Evolutionary conservation across 208 protist species (phyloP).

Genomic region (Herpetomonas tarakana): DNA sequence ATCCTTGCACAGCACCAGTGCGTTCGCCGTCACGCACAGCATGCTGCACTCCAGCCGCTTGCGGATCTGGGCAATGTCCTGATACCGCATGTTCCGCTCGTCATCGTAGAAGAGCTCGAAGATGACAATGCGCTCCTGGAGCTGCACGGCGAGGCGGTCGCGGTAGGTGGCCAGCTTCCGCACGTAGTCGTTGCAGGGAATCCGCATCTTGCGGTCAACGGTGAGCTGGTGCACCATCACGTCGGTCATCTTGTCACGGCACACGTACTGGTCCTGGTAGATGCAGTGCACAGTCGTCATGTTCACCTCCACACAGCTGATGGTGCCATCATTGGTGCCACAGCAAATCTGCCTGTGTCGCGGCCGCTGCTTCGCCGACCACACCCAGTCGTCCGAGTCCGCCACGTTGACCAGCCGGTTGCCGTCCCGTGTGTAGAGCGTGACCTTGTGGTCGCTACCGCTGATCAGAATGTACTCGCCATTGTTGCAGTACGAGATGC

Average conservation of each 20-base stretch:
- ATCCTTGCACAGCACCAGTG: constrained; percentile 92
- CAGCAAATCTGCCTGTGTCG: constrained; percentile 77
- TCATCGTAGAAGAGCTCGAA: constrained; percentile 94
- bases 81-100: constrained; percentile 82
- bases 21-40: constrained; percentile 87
- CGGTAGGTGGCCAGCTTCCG: constrained; percentile 93
- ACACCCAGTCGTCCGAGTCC: constrained; percentile 84
- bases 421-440: constrained; percentile 89
- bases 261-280: constrained; percentile 95
- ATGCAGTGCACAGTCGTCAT: constrained; percentile 93
- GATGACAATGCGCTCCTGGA: constrained; percentile 91
- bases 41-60: constrained; percentile 92
- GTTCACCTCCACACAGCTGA: constrained; percentile 85
- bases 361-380: constrained; percentile 75
- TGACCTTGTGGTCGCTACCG: constrained; percentile 91
- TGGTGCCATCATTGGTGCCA: constrained; percentile 88
- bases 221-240: constrained; percentile 95
- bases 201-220: constrained; percentile 75
- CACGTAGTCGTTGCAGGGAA: constrained; percentile 95
- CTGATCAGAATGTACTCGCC: constrained; percentile 94
- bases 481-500: constrained; percentile 83
- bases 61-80: constrained; percentile 90
- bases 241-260: constrained; percentile 94
- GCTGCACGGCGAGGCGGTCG: constrained; percentile 93
- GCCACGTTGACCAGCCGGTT: constrained; percentile 74